Evolutionary conservation across 2,329 filamentous ascomycete genomes (phyloP).

Genomic region (Mariannaea elegans): DNA sequence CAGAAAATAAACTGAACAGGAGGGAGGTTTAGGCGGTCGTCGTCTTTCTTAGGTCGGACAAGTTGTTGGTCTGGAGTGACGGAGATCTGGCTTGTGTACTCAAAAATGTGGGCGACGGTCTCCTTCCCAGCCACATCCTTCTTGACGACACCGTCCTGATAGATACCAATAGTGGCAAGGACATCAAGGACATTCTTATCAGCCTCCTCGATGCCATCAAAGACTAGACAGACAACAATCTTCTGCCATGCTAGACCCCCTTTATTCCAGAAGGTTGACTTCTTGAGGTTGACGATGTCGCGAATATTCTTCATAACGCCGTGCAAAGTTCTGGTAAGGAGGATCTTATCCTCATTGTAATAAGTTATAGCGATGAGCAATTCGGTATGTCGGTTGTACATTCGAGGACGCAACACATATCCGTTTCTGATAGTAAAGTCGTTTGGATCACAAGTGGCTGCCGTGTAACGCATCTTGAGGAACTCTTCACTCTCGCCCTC

Average conservation of each 20-base stretch:
- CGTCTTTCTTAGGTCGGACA: background rate
- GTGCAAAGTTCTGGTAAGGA: constrained; percentile 7
- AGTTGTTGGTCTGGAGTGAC: constrained; percentile 6
- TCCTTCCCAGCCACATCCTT: constrained; percentile 5
- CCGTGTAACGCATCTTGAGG: constrained; percentile 2
- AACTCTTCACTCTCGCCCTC: constrained; percentile 1
- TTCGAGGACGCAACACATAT: constrained; percentile 1
- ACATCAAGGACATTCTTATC: constrained; percentile 5
- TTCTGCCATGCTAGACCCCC: constrained; percentile 13
- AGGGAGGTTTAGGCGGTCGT: background rate
- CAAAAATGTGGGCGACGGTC: constrained; percentile 10
- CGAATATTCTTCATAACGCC: constrained; percentile 8
- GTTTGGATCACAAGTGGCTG: constrained; percentile 8
- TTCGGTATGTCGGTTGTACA: constrained; percentile 10
- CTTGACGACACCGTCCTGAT: constrained; percentile 5
- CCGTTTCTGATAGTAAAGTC: constrained; percentile 10
- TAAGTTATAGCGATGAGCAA: constrained; percentile 3
- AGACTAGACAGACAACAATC: constrained; percentile 10
- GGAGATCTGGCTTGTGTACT: constrained; percentile 12
- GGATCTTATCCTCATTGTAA: constrained; percentile 13
- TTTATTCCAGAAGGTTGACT: constrained; percentile 8
- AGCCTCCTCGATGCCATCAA: constrained; percentile 3
- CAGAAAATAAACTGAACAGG: constrained; percentile 13
- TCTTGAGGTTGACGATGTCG: constrained; percentile 3
- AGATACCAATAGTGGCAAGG: constrained; percentile 3